These are phyloP conservation scores for Malassezia vespertilionis DNA, from an alignment of 1,284 basidiomycete genomes.

Conservation along the genomic window DNA sequence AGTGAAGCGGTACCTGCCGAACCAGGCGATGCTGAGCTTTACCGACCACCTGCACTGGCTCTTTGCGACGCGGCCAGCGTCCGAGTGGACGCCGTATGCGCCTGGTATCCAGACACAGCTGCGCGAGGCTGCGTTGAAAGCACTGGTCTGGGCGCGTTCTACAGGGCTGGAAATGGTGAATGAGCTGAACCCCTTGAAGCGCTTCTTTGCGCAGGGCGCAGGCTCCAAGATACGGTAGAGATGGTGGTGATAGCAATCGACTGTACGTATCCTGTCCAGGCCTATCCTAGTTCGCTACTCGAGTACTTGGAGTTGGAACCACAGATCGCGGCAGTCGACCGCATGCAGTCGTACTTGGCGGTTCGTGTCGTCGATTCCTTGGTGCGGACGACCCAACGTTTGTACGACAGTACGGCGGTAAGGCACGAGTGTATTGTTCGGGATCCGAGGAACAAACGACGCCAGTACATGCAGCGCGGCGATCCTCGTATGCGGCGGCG, in stretches of 20 bases:
- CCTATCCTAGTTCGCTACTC: slow-evolving; percentile 1
- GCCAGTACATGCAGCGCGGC: slow-evolving; percentile 65
- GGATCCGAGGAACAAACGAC: slow-evolving; percentile 61
- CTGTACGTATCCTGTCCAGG: too few species aligned
- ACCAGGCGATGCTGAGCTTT: slow-evolving; percentile 39
- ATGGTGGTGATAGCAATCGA: neutral
- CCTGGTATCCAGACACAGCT: slow-evolving; percentile 12
- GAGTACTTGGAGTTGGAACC: slow-evolving; percentile 18
- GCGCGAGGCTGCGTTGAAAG: slow-evolving; percentile 18
- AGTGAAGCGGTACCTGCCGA: slow-evolving; percentile 36
- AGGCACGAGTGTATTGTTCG: slow-evolving; percentile 67
- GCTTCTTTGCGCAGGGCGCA: slow-evolving; percentile 17
- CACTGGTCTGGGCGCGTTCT: slow-evolving; percentile 37
- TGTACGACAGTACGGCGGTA: slow-evolving; percentile 63
- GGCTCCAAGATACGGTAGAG: slow-evolving; percentile 1
- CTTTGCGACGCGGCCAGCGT: slow-evolving; percentile 25
- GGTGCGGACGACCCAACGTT: slow-evolving; percentile 53
- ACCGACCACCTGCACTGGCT: slow-evolving; percentile 45
- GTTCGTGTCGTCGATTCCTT: slow-evolving; percentile 35
- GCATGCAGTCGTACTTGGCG: slow-evolving; percentile 27
- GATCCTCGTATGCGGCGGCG: slow-evolving; percentile 57
- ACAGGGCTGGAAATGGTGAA: slow-evolving; percentile 44
- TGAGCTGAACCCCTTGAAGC: slow-evolving; percentile 39
- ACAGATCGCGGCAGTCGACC: slow-evolving; percentile 36
- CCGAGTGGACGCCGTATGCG: slow-evolving; percentile 6